A percentile compares a stretch with the other conserved stretches of the same genome.
These are phyloP conservation scores for Monosporozyma solicola DNA, from an alignment of 805 yeast species.

Conservation along the genomic window DNA sequence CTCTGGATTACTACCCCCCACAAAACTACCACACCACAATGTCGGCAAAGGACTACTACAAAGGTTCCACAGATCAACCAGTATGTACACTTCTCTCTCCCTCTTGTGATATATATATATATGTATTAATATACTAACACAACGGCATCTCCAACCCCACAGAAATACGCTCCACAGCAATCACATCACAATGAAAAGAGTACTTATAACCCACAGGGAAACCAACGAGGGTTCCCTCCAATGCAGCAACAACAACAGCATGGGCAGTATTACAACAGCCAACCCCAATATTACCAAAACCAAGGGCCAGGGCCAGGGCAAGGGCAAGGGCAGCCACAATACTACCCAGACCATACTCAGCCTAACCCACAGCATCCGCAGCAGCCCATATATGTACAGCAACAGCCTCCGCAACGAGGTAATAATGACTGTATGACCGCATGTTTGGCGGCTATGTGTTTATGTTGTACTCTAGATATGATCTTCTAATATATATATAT, in stretches of 20 bases:
- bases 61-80: constrained; percentile 6
- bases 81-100: constrained; percentile 20
- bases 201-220: not conserved
- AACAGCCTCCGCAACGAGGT: constrained; percentile 32
- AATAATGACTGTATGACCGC: constrained; percentile 41
- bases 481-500: constrained; percentile 29
- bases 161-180: constrained; percentile 1
- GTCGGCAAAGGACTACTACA: constrained; percentile 25
- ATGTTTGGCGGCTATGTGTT: constrained; percentile 46
- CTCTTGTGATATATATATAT: not conserved
- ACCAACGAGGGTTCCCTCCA: constrained; percentile 11
- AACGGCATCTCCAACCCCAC: no score
- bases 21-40: constrained; percentile 2
- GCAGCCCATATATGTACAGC: constrained; percentile 48
- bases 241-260: constrained; percentile 10
- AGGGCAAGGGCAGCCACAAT: constrained; percentile 34
- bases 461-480: constrained; percentile 48
- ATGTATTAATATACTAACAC: no score
- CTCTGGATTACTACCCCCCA: no score
- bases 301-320: constrained; percentile 27
- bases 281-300: constrained; percentile 31
- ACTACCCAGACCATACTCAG: constrained; percentile 34
- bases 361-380: constrained; percentile 37
- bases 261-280: constrained; percentile 13
- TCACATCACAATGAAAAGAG: not conserved